Evolutionary conservation across 2,329 filamentous ascomycete genomes (phyloP).

Genomic region (Apiospora koreana): DNA sequence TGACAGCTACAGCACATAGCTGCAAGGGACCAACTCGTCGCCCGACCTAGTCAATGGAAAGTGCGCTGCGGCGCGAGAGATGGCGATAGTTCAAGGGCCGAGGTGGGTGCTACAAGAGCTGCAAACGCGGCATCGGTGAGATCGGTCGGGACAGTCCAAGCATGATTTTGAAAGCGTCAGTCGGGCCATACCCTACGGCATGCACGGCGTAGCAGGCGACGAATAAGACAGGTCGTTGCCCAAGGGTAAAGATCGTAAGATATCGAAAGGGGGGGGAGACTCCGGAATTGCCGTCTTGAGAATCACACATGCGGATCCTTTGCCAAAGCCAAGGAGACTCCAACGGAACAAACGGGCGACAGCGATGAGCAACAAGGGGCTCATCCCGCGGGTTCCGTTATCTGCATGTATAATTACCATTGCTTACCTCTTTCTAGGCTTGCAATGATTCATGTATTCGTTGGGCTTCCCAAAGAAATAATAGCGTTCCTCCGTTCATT

Average conservation of each 20-base stretch:
- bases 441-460: background rate
- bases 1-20: background rate
- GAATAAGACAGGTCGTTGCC: background rate
- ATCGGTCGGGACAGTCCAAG: background rate
- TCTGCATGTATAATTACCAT: background rate
- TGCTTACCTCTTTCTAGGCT: background rate
- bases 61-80: background rate
- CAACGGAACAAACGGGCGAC: background rate
- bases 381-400: background rate
- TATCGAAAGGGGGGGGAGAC: background rate
- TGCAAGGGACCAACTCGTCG: background rate
- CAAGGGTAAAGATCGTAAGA: background rate
- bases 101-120: background rate
- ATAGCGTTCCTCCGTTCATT: background rate
- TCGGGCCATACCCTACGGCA: background rate
- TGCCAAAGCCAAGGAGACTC: background rate
- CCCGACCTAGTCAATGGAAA: background rate
- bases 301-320: background rate
- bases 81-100: conserved; percentile 4
- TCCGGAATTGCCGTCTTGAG: background rate
- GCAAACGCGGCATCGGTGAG: background rate
- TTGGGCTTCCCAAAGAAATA: background rate
- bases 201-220: background rate
- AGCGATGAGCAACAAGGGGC: background rate
- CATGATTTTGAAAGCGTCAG: background rate